phyloP scores from a whole-genome alignment of 768 basidiomycete genomes.

The Kwoniella mangroviensis region DNA sequence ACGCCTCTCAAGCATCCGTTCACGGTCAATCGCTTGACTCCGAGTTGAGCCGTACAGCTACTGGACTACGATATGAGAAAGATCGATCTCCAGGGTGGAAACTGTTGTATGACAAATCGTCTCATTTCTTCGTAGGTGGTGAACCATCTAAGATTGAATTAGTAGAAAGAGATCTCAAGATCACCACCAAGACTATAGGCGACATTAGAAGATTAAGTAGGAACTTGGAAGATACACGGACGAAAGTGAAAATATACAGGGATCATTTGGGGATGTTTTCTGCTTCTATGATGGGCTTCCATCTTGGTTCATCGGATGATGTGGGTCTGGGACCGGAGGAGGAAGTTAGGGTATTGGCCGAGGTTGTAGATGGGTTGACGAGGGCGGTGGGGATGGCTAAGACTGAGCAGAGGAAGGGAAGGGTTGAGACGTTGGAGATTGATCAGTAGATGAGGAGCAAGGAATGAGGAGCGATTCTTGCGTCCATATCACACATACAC shows the following conservation, averaged over 20 bases:
- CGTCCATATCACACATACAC: too few species aligned
- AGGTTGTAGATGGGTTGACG: constrained; percentile 40
- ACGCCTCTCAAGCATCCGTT: constrained; percentile 26
- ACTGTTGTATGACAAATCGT: constrained; percentile 24
- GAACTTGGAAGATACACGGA: constrained; percentile 32
- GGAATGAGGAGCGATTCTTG: too few species aligned
- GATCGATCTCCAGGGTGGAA: constrained; percentile 43
- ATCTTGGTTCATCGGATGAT: constrained; percentile 38
- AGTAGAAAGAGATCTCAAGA: constrained; percentile 35
- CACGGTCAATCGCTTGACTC: constrained; percentile 26
- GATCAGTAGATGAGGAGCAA: constrained; percentile 1
- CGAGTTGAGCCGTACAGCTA: constrained; percentile 19
- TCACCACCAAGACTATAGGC: constrained; percentile 38
- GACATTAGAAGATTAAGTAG: constrained; percentile 29
- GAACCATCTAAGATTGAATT: constrained; percentile 35
- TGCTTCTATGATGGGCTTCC: constrained; percentile 51
- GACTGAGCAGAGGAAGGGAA: background rate
- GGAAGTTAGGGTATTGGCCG: constrained; percentile 40
- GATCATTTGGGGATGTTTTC: constrained; percentile 48
- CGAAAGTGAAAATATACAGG: constrained; percentile 35
- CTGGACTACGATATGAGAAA: constrained; percentile 27
- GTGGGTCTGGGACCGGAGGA: constrained; percentile 42
- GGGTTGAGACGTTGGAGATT: constrained; percentile 13
- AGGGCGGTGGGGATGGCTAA: constrained; percentile 43
- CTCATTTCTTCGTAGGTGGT: constrained; percentile 47